Conservation (phyloP, 768 basidiomycete genomes). For the Clitopilus passeckerianus region DNA sequence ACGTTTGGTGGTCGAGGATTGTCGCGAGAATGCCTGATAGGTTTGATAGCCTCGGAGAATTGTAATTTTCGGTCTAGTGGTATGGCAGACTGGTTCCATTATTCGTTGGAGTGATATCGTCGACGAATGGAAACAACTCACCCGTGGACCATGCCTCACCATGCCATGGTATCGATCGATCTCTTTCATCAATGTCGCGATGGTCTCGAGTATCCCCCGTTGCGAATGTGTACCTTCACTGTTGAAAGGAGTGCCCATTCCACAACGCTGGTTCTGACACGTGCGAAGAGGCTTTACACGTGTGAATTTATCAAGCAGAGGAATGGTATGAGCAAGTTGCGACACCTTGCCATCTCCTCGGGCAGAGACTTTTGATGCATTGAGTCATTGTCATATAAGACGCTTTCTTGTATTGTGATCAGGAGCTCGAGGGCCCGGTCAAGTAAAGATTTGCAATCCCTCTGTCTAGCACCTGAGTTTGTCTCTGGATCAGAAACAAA, state of each 20-base stretch:
- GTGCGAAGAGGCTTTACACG: neutral
- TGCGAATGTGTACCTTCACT: constrained; percentile 1
- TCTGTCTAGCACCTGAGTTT: neutral
- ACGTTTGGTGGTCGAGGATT: neutral
- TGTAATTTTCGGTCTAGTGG: neutral
- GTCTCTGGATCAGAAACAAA: neutral
- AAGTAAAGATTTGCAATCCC: neutral
- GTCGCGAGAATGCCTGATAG: neutral
- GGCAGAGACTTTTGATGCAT: neutral
- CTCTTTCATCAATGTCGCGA: neutral
- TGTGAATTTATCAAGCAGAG: neutral
- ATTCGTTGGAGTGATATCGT: neutral
- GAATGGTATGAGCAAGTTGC: too few relatives aligned
- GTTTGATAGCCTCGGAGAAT: neutral
- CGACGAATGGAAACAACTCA: neutral
- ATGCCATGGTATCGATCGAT: neutral
- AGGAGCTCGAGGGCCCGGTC: neutral
- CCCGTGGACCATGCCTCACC: neutral
- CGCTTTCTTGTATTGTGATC: neutral
- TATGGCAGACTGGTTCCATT: neutral
- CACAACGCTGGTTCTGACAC: neutral
- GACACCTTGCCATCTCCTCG: neutral
- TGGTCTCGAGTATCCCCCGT: neutral
- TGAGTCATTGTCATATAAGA: neutral
- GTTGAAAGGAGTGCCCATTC: constrained; percentile 1